These are phyloP conservation scores for Penicillium dipodomyicola DNA, from an alignment of 495 filamentous ascomycete species.

Conservation along the genomic window DNA sequence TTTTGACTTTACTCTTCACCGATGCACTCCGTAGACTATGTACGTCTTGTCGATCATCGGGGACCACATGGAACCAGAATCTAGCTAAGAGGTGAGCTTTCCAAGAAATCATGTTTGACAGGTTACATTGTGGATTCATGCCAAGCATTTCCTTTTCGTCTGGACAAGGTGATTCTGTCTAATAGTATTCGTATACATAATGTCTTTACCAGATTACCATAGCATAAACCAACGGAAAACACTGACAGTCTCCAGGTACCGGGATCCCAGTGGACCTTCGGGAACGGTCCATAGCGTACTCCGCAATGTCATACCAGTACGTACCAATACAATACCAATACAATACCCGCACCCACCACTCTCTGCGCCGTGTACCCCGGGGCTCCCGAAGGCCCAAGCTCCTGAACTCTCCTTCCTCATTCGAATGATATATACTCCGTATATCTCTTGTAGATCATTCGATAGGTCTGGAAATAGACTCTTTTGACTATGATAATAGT, in stretches of 20 bases:
- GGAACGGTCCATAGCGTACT: slow-evolving; percentile 23
- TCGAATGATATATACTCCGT: too few relatives aligned
- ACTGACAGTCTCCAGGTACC: slow-evolving; percentile 1
- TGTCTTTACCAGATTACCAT: neutral
- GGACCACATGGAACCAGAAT: neutral
- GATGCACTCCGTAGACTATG: neutral
- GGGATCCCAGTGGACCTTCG: slow-evolving; percentile 15
- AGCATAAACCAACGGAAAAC: neutral
- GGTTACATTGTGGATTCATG: slow-evolving; percentile 5
- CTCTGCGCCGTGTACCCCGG: slow-evolving; percentile 1
- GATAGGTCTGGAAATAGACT: slow-evolving; percentile 1
- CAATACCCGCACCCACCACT: slow-evolving; percentile 1
- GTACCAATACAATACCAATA: neutral
- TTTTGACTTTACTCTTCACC: neutral
- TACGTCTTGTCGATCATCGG: neutral
- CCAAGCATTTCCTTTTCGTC: neutral
- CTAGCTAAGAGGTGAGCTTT: neutral
- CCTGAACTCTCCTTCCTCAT: neutral
- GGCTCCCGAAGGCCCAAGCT: slow-evolving; percentile 13
- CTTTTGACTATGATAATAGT: slow-evolving; percentile 8
- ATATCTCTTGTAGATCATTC: slow-evolving; percentile 12
- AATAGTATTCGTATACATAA: neutral
- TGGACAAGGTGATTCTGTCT: neutral
- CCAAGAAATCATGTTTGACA: neutral
- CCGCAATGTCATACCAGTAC: slow-evolving; percentile 9